Percentiles rank a stretch among this genome's conserved stretches.
phyloP scores from a whole-genome alignment of 129 eudicot genomes.

The Chrysanthemum lavandulifolium region DNA sequence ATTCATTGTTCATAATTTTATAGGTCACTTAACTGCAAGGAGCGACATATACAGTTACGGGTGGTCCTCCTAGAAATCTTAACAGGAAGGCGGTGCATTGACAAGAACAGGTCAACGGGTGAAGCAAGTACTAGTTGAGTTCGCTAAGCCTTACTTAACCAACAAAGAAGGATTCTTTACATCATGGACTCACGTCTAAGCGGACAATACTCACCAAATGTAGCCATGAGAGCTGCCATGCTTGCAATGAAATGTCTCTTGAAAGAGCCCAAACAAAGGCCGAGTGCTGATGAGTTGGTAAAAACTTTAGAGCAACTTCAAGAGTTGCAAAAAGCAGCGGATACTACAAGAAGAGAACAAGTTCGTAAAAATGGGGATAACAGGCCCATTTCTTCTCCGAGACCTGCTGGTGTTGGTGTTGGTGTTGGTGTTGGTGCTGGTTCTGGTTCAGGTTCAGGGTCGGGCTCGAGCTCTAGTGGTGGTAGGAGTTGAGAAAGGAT shows the following conservation, averaged over 20 bases:
- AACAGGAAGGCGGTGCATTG: conserved; percentile 75
- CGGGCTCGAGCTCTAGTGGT: conserved; percentile 4
- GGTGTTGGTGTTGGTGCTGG: not conserved
- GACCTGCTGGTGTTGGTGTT: conserved; percentile 1
- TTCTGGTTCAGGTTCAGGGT: not conserved
- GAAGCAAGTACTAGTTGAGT: conserved; percentile 73
- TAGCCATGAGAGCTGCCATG: conserved; percentile 54
- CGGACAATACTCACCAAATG: conserved; percentile 66
- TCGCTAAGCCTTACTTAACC: conserved; percentile 70
- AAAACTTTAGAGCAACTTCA: conserved; percentile 60
- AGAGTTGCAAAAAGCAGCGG: conserved; percentile 41
- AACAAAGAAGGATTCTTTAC: conserved; percentile 56
- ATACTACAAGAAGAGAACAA: conserved; percentile 32
- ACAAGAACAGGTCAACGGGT: conserved; percentile 63
- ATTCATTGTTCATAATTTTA: conserved; percentile 14
- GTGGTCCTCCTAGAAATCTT: conserved; percentile 82
- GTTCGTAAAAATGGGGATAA: conserved; percentile 19
- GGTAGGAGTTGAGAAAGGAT: conserved; percentile 19
- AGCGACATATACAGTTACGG: conserved; percentile 92
- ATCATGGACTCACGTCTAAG: conserved; percentile 72
- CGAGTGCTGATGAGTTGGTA: conserved; percentile 69
- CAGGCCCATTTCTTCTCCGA: conserved; percentile 17
- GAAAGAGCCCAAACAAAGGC: conserved; percentile 56
- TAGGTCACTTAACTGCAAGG: conserved; percentile 80
- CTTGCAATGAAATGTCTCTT: conserved; percentile 72